These are phyloP conservation scores for Rhynchospora breviuscula DNA, from an alignment of 176 grass and related monocot species.

Conservation along the genomic window DNA sequence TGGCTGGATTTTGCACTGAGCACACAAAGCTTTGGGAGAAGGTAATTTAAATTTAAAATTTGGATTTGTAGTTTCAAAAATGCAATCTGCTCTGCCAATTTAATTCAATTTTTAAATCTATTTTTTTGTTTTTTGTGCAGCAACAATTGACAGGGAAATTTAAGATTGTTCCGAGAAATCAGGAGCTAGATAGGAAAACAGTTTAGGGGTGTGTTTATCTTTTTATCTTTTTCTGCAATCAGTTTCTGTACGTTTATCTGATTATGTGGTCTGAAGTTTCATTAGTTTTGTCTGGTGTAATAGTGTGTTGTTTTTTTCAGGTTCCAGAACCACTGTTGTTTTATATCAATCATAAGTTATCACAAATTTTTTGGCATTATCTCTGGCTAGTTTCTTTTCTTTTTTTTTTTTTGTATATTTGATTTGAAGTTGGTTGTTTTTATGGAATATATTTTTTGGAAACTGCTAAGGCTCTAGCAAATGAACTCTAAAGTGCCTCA, in stretches of 20 bases:
- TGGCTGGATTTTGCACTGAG: conserved; percentile 75
- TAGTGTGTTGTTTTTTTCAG: too few species aligned
- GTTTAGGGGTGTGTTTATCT: neutral
- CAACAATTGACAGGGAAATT: conserved; percentile 90
- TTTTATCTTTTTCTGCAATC: neutral
- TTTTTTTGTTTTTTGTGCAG: conserved; percentile 39
- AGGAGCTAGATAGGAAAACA: conserved; percentile 16
- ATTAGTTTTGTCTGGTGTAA: too few species aligned
- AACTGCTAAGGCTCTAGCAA: neutral
- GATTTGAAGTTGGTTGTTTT: neutral
- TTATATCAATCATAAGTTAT: too few species aligned
- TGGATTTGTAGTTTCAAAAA: neutral
- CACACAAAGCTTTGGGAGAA: conserved; percentile 84
- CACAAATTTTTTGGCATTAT: neutral
- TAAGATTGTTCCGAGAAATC: conserved; percentile 68
- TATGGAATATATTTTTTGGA: neutral
- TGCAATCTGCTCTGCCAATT: neutral
- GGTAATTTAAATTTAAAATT: conserved; percentile 35
- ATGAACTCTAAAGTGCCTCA: neutral
- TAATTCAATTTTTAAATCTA: neutral
- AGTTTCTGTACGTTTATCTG: neutral
- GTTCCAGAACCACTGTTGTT: too few species aligned
- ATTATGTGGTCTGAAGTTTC: too few species aligned
- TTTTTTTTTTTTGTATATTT: neutral
- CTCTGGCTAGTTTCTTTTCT: neutral